These are phyloP conservation scores for Aphanomyces euteiches DNA, from an alignment of 352 stramenopile species.

Conservation along the genomic window DNA sequence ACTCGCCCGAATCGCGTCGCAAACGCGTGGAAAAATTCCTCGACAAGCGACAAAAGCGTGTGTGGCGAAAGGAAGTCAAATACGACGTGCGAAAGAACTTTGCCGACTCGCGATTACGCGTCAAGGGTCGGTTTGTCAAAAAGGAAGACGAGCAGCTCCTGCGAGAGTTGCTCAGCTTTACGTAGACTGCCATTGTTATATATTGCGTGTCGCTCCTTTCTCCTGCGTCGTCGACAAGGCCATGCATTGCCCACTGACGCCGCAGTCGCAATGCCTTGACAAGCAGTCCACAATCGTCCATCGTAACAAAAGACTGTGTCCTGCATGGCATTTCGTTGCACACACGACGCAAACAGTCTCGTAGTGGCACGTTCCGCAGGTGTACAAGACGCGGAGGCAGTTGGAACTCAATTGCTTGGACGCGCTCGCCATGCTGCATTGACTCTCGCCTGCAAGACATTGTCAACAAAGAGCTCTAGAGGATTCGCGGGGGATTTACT, in stretches of 20 bases:
- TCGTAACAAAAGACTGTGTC: constrained; percentile 55
- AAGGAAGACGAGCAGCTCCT: constrained; percentile 95
- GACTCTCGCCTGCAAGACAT: constrained; percentile 5
- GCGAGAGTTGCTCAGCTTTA: constrained; percentile 78
- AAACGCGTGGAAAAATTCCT: constrained; percentile 93
- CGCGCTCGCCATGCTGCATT: constrained; percentile 46
- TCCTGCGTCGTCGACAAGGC: not conserved
- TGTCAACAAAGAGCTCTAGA: not conserved
- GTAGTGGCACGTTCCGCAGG: constrained; percentile 51
- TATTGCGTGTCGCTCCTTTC: constrained; percentile 9
- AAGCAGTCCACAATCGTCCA: constrained; percentile 59
- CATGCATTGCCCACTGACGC: not conserved
- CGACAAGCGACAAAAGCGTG: constrained; percentile 93
- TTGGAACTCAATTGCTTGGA: constrained; percentile 66
- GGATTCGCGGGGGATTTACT: no score
- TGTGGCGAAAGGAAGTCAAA: constrained; percentile 95
- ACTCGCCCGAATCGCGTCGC: constrained; percentile 91
- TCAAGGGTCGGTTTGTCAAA: constrained; percentile 97
- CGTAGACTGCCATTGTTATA: constrained; percentile 39
- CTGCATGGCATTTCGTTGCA: constrained; percentile 55
- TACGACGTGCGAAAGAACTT: constrained; percentile 99
- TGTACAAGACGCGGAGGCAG: constrained; percentile 66
- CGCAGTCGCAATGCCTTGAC: constrained; percentile 49
- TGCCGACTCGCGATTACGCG: constrained; percentile 93
- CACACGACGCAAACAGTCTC: constrained; percentile 61